A percentile compares a stretch with the other conserved stretches of the same genome.
Evolutionary conservation across 495 filamentous ascomycete species (phyloP).

Genomic region (Articulospora tetracladia): DNA sequence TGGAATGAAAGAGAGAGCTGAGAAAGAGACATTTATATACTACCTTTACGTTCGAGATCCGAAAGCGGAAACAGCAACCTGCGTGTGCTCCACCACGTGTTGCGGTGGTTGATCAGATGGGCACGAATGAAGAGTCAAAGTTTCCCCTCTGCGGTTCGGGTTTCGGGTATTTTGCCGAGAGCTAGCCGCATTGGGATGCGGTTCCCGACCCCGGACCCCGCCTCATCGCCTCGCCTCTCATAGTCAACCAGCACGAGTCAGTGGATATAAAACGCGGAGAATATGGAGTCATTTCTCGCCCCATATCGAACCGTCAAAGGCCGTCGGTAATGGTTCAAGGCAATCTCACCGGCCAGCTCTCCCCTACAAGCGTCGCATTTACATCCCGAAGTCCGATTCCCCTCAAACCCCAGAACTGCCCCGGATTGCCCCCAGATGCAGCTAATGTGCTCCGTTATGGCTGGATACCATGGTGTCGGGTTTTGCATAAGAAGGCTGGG

Average conservation of each 20-base stretch:
- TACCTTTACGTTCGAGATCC: neutral
- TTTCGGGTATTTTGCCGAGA: constrained; percentile 12
- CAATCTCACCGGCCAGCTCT: neutral
- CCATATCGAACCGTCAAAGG: neutral
- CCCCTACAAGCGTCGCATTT: constrained; percentile 5
- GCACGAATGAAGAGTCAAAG: neutral
- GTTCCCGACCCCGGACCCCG: neutral
- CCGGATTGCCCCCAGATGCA: constrained; percentile 12
- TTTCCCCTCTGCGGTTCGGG: constrained; percentile 5
- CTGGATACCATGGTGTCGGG: neutral
- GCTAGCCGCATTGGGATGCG: neutral
- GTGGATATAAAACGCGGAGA: constrained; percentile 2
- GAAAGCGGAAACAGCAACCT: neutral
- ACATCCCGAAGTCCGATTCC: constrained; percentile 10
- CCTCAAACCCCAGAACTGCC: constrained; percentile 12
- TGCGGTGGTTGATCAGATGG: neutral
- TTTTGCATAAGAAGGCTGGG: neutral
- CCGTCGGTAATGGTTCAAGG: neutral
- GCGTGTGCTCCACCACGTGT: neutral
- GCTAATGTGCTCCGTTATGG: constrained; percentile 6
- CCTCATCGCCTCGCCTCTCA: neutral
- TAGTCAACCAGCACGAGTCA: neutral
- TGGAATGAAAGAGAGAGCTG: neutral
- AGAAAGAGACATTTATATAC: neutral
- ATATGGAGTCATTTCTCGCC: neutral